Evolutionary conservation across 768 basidiomycete genomes (phyloP).

Genomic region (Russula sp.): DNA sequence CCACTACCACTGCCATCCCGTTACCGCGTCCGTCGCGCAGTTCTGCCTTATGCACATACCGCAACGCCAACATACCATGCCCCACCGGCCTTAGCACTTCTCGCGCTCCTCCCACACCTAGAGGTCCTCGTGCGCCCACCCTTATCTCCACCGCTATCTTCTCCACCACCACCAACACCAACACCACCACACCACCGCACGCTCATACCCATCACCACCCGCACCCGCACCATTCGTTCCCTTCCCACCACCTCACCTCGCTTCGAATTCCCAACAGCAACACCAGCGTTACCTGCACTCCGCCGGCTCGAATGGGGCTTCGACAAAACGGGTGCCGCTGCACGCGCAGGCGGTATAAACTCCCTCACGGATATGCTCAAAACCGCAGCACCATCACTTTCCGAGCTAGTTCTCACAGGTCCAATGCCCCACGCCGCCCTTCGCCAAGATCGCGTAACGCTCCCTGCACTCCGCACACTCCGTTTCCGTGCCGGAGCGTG

Average conservation of each 20-base stretch:
- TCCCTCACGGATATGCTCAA: slow-evolving; percentile 20
- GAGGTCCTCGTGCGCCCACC: slow-evolving; percentile 29
- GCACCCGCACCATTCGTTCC: too few species aligned
- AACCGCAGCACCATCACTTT: slow-evolving; percentile 9
- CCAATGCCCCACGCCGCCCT: slow-evolving; percentile 10
- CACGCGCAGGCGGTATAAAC: slow-evolving; percentile 27
- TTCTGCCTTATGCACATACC: slow-evolving; percentile 24
- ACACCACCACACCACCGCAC: neutral
- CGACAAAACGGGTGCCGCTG: slow-evolving; percentile 18
- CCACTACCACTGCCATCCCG: neutral
- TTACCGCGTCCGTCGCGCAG: slow-evolving; percentile 25
- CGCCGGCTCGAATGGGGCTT: slow-evolving; percentile 28
- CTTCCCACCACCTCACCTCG: neutral
- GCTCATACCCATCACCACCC: neutral
- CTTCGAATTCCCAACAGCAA: slow-evolving; percentile 19
- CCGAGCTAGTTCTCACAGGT: slow-evolving; percentile 20
- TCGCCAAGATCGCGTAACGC: slow-evolving; percentile 1
- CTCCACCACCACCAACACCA: neutral
- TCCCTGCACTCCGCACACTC: slow-evolving; percentile 20
- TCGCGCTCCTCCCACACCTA: slow-evolving; percentile 19
- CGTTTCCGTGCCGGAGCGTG: slow-evolving; percentile 10
- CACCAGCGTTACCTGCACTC: slow-evolving; percentile 6
- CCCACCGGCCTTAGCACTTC: slow-evolving; percentile 19
- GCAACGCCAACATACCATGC: slow-evolving; percentile 11
- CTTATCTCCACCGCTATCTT: neutral